phyloP scores from a whole-genome alignment of 352 stramenopile species.

The Phytophthora boehmeriae region DNA sequence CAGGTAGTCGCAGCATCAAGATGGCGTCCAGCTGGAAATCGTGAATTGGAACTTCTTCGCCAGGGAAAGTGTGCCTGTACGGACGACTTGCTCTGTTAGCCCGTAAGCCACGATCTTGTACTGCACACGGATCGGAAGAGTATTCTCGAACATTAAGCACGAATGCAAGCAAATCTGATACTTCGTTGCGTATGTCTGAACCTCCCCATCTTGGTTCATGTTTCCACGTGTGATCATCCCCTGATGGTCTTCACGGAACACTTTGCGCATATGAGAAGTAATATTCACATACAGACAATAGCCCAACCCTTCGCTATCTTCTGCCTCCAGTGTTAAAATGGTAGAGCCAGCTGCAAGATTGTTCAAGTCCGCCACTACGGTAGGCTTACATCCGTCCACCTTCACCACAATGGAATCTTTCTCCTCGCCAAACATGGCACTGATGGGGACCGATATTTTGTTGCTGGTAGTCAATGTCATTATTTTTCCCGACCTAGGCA shows the following conservation, averaged over 20 bases:
- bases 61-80: constrained; percentile 78
- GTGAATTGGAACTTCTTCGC: constrained; percentile 83
- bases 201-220: constrained; percentile 45
- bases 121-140: constrained; percentile 83
- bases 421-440: constrained; percentile 76
- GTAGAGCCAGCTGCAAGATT: constrained; percentile 62
- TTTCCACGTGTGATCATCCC: constrained; percentile 71
- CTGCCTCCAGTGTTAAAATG: constrained; percentile 74
- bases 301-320: constrained; percentile 55
- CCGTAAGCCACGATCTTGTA: constrained; percentile 68
- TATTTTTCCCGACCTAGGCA: constrained; percentile 47
- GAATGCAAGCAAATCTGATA: constrained; percentile 87
- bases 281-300: constrained; percentile 90
- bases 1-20: constrained; percentile 73
- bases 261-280: constrained; percentile 81
- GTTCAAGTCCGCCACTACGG: constrained; percentile 75
- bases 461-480: constrained; percentile 64
- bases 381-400: constrained; percentile 85
- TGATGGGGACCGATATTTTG: constrained; percentile 87
- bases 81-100: constrained; percentile 38
- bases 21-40: constrained; percentile 83
- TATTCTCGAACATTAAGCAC: constrained; percentile 89
- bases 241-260: constrained; percentile 89
- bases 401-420: constrained; percentile 88
- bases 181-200: constrained; percentile 87